A percentile compares a stretch with the other conserved stretches of the same genome.
phyloP scores from a whole-genome alignment of 495 filamentous ascomycete species.

The Tirmania nivea region DNA sequence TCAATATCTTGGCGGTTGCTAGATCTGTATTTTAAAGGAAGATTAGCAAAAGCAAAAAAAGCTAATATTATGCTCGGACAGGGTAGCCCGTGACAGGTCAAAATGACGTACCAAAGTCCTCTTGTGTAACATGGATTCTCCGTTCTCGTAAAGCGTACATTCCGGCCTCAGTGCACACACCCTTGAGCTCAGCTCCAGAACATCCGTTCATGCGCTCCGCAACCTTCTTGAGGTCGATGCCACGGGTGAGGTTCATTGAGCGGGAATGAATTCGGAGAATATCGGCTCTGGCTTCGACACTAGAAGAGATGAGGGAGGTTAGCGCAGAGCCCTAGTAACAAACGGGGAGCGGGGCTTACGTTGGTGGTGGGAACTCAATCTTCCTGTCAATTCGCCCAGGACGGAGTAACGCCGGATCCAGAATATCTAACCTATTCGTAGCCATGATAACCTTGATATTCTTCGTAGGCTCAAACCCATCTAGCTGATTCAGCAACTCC shows the following conservation, averaged over 20 bases:
- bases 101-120: slow-evolving; percentile 51
- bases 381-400: slow-evolving; percentile 96
- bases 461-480: slow-evolving; percentile 98
- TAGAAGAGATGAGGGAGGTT: slow-evolving; percentile 10
- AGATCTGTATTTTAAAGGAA: slow-evolving; percentile 29
- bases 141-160: slow-evolving; percentile 95
- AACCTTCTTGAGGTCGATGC: slow-evolving; percentile 95
- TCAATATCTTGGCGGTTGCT: slow-evolving; percentile 95
- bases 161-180: slow-evolving; percentile 96
- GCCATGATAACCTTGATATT: slow-evolving; percentile 99
- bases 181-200: slow-evolving; percentile 78
- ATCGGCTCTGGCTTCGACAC: slow-evolving; percentile 85
- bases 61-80: background rate
- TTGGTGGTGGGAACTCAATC: slow-evolving; percentile 97
- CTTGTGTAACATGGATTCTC: slow-evolving; percentile 92
- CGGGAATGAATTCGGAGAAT: slow-evolving; percentile 92
- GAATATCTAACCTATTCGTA: slow-evolving; percentile 89
- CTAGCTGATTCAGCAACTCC: slow-evolving; percentile 91
- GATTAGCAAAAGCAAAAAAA: background rate
- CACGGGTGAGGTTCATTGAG: slow-evolving; percentile 94
- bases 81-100: too few relatives aligned
- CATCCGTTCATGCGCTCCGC: slow-evolving; percentile 99
- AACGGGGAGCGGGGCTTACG: slow-evolving; percentile 24
- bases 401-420: slow-evolving; percentile 81
- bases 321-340: background rate